Evolutionary conservation across 106 monocot genomes (phyloP).

Genomic region (Hemerocallis citrina): DNA sequence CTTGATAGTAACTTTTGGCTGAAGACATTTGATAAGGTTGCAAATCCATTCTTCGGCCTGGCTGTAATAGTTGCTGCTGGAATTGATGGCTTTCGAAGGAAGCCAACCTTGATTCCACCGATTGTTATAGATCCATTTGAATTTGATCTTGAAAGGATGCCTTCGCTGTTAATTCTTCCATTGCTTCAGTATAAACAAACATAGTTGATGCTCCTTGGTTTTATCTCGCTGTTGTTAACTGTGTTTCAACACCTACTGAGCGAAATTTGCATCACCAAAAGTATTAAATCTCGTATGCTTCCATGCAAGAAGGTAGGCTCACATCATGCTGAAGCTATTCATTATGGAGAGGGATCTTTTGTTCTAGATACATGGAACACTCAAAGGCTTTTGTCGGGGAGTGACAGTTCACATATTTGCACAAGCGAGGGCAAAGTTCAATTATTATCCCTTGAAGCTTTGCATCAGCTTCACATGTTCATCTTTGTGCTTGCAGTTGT

Average conservation of each 20-base stretch:
- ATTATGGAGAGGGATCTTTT: conserved; percentile 9
- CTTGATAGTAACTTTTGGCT: too few relatives aligned
- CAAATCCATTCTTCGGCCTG: too few relatives aligned
- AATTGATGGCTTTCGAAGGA: too few relatives aligned
- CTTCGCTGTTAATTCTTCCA: too few relatives aligned
- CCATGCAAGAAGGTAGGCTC: conserved; percentile 54
- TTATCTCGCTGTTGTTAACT: conserved; percentile 79
- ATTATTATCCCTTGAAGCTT: conserved; percentile 70
- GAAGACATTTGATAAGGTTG: too few relatives aligned
- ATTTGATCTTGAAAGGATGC: too few relatives aligned
- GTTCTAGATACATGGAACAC: conserved; percentile 3
- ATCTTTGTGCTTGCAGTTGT: conserved; percentile 83
- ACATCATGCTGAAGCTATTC: background rate
- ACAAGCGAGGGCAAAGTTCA: conserved; percentile 58
- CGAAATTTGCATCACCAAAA: conserved; percentile 47
- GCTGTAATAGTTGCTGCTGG: too few relatives aligned
- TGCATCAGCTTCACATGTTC: conserved; percentile 89
- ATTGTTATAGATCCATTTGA: too few relatives aligned
- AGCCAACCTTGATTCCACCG: too few relatives aligned
- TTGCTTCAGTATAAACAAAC: too few relatives aligned
- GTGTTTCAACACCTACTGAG: conserved; percentile 51
- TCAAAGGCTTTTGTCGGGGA: conserved; percentile 25
- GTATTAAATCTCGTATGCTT: conserved; percentile 35
- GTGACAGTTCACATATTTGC: conserved; percentile 26
- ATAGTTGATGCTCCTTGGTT: conserved; percentile 93